Conservation (phyloP, 2,329 filamentous ascomycete species). For the Fusarium anguioides region DNA sequence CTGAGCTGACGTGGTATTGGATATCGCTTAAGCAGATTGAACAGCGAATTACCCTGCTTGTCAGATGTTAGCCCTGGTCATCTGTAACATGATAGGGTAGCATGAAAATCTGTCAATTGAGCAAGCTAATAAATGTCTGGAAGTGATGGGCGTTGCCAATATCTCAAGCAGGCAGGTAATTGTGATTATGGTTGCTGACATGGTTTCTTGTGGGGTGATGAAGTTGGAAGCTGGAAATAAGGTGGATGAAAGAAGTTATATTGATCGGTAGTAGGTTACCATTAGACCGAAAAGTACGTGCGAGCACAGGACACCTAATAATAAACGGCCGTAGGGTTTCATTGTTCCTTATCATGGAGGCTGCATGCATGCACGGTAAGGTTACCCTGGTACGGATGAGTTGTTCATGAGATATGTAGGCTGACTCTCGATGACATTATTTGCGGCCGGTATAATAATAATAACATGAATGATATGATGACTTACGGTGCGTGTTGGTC, state of each 20-base stretch:
- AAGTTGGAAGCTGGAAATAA: constrained; percentile 20
- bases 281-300: not conserved
- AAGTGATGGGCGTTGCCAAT: constrained; percentile 19
- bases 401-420: not conserved
- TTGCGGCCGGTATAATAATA: constrained; percentile 2
- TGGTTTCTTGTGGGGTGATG: constrained; percentile 16
- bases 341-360: constrained; percentile 12
- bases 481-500: constrained; percentile 3
- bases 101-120: constrained; percentile 42
- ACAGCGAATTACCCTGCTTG: constrained; percentile 28
- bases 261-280: constrained; percentile 15
- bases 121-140: constrained; percentile 32
- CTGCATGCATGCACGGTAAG: not conserved
- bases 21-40: constrained; percentile 28
- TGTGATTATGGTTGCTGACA: not conserved
- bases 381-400: not conserved
- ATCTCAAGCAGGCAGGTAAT: constrained; percentile 11
- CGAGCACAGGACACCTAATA: not conserved
- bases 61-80: constrained; percentile 26
- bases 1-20: not conserved
- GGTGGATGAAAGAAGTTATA: constrained; percentile 7
- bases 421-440: constrained; percentile 1
- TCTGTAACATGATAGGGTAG: constrained; percentile 33
- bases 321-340: not conserved
- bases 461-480: constrained; percentile 21